Evolutionary conservation across 2,329 filamentous ascomycete species (phyloP).

Genomic region (Blastomyces percursus): DNA sequence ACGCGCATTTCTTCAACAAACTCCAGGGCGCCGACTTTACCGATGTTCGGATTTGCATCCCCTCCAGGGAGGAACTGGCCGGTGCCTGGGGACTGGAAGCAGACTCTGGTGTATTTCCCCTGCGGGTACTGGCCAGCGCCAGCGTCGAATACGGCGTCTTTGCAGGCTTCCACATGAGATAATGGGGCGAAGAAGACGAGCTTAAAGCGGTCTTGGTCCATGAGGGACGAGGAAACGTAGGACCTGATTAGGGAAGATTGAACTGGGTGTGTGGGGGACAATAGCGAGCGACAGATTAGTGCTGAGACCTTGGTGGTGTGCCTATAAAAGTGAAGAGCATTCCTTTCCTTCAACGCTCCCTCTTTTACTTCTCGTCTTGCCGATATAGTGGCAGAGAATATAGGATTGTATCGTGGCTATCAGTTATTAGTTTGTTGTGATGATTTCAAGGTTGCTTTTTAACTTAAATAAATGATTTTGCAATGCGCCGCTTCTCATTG

Average conservation of each 20-base stretch:
- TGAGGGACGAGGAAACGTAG: slow-evolving; percentile 1
- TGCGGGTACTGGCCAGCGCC: slow-evolving; percentile 34
- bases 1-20: slow-evolving; percentile 34
- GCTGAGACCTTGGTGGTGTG: background rate
- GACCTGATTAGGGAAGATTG: background rate
- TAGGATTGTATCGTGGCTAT: background rate
- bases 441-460: background rate
- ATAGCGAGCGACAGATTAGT: background rate
- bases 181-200: slow-evolving; percentile 36
- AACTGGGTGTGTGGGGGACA: background rate
- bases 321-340: slow-evolving; percentile 3
- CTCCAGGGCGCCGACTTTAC: slow-evolving; percentile 29
- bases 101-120: slow-evolving; percentile 31
- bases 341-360: background rate
- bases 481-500: slow-evolving; percentile 13
- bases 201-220: slow-evolving; percentile 24
- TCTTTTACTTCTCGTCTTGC: background rate
- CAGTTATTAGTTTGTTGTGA: background rate
- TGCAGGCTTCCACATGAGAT: slow-evolving; percentile 29
- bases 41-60: slow-evolving; percentile 33
- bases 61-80: slow-evolving; percentile 34
- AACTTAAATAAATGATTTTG: too few species aligned
- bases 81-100: slow-evolving; percentile 31
- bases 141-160: slow-evolving; percentile 33
- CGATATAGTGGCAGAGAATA: background rate